Base-by-base conservation (phyloP, 371 early-diverging fungal genomes). In the Racocetra persica region DNA sequence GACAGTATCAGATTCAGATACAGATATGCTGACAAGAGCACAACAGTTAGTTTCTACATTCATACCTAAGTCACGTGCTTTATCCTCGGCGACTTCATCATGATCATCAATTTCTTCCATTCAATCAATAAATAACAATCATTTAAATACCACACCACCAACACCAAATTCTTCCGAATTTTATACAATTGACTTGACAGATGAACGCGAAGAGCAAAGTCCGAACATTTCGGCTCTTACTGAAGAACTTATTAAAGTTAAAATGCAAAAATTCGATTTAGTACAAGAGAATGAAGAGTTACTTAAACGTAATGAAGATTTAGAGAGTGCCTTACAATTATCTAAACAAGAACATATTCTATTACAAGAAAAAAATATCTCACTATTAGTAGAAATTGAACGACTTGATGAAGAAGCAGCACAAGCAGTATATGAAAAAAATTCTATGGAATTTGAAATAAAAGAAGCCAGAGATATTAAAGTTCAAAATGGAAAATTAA, bases 221-320 rank as follows among this genome's bases (percentile, higher is more conserved):
- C 26, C 49, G 6, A 18, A 83, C 2, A 74, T 82, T 32, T 36
- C 67, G 2, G 20, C 38, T 24, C 60, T 83, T 1, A 84, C 84
- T 32, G 84, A 85, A 13, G 86, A 86, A 63, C 73, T 86, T 51
- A 74, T 81, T 36, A 82, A 83, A 60, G 82, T 86, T 51, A 86
- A 84, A 41, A 13, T 77, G 1, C 85, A 85, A 20, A 77, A 77
- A 51, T 62, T 45, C 63, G 77, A 63, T 28, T 63, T 77, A 18
- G 26, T 77, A 65, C 65, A 63, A 26, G 77, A 77, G 14, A 77
- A 77, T 77, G 26, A 28, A 8, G 65, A 63, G 26, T 65, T 77
- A 16, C 24, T 60, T 59, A 77, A 77, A 51, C 36, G 51, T 18
- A 72, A 81, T 85, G 26, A 81, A 82, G 63, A 71, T 67, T 52